A percentile compares a stretch with the other conserved stretches of the same genome.
These are phyloP conservation scores for Aureobasidium sp. DNA, from an alignment of 2,329 filamentous ascomycete species.

Conservation along the genomic window DNA sequence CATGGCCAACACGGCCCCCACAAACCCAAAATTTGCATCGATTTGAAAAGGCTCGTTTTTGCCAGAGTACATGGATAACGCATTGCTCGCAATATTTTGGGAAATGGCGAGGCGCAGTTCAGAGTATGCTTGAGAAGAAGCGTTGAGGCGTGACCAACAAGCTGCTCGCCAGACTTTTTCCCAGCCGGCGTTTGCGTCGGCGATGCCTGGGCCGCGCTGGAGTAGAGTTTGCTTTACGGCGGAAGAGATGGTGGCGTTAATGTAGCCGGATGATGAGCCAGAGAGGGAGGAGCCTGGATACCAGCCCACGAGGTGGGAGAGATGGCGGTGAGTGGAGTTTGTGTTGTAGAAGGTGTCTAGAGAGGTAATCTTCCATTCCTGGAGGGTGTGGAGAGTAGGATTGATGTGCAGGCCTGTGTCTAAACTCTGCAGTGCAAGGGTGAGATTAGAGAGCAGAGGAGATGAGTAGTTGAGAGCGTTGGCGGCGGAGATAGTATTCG, in stretches of 20 bases:
- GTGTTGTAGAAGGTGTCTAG: conserved; percentile 28
- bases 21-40: conserved; percentile 51
- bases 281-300: conserved; percentile 48
- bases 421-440: conserved; percentile 38
- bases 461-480: conserved; percentile 23
- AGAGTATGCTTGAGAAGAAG: conserved; percentile 43
- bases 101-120: conserved; percentile 44
- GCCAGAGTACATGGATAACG: conserved; percentile 46
- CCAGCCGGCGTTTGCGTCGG: conserved; percentile 51
- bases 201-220: conserved; percentile 42
- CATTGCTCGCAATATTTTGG: conserved; percentile 46
- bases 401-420: conserved; percentile 47
- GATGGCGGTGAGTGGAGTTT: conserved; percentile 46
- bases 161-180: conserved; percentile 52
- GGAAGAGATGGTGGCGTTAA: conserved; percentile 37
- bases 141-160: conserved; percentile 50
- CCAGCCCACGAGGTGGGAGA: conserved; percentile 52
- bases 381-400: conserved; percentile 35
- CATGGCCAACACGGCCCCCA: conserved; percentile 47
- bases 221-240: conserved; percentile 43
- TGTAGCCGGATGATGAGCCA: conserved; percentile 37
- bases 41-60: conserved; percentile 49
- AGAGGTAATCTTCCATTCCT: conserved; percentile 46
- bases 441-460: conserved; percentile 33
- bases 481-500: conserved; percentile 24